Base-by-base conservation (phyloP, 352 stramenopile species). In the Pythium rhizo-oryzae region DNA sequence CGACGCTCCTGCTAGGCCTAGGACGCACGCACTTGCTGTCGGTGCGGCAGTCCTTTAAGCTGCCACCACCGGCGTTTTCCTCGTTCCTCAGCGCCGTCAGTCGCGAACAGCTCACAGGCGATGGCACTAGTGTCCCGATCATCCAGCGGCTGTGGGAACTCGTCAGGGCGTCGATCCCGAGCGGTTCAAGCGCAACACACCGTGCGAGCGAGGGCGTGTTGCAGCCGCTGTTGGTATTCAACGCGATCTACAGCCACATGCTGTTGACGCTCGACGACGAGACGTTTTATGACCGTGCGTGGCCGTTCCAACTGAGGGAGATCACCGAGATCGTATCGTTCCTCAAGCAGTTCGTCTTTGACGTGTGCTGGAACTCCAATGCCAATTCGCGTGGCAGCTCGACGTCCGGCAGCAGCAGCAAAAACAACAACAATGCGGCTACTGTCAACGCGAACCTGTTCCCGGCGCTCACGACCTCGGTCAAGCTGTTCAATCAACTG, bases 401-500 rank as follows among this genome's bases (percentile, higher is more conserved):
- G 8, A 41, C 35, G 8, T 37, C 6, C 61, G 12, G 21, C 1
- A 23, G 9, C 25, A 19, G 4, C 24, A 35, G n/a, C n/a, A n/a
- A n/a, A n/a, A n/a, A 21, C 19, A 33, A 30, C n/a, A 7, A 15
- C 35, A 47, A 19, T 47, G 41, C 41, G 41, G 41, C 21, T 15
- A 15, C 41, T 47, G 33, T 69, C 55, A 55, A 50, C 35, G n/a
- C 21, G 1, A 21, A 69, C 28, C 51, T 84, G 18, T 85, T 94
- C 39, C 71, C 80, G 1, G 60, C 73, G 0, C 74, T 92, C 30
- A 82, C 84, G 37, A 85, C 82, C 1, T 83, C 82, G 0, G 74
- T 93, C 12, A 90, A 90, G 70, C 72, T 94, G 13, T 93, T 91
- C 60, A 94, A 94, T 58, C 84, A 92, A 62, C 70, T 94, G 12